Conservation (phyloP, 169 alveolate species). For the Sarcocystis neurona region DNA sequence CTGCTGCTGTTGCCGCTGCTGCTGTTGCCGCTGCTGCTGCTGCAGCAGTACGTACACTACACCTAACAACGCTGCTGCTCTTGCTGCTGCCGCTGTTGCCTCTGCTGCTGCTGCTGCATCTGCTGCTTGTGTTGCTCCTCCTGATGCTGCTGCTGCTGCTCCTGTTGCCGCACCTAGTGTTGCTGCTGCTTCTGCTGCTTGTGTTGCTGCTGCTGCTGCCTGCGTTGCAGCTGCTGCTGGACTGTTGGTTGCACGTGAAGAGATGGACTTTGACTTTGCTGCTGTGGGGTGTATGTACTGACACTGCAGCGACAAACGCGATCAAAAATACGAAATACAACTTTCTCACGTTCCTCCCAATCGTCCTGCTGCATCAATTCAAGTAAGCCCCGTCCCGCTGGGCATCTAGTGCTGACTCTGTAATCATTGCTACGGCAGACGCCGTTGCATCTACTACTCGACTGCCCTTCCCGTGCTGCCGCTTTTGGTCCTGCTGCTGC, state of each 20-base stretch:
- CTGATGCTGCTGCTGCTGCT: too few relatives aligned
- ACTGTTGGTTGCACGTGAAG: too few relatives aligned
- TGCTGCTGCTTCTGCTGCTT: background rate
- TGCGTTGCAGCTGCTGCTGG: too few relatives aligned
- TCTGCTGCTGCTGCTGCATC: too few relatives aligned
- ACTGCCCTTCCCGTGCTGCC: background rate
- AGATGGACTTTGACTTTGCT: background rate
- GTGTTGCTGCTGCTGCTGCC: background rate
- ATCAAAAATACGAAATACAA: constrained; percentile 80
- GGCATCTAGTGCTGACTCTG: background rate
- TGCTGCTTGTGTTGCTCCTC: too few relatives aligned
- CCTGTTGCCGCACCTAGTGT: too few relatives aligned
- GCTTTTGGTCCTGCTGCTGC: background rate
- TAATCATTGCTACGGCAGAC: background rate
- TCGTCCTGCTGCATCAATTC: constrained; percentile 91
- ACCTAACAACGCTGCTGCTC: too few relatives aligned
- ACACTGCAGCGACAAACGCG: constrained; percentile 23
- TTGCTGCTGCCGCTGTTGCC: too few relatives aligned
- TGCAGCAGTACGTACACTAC: too few relatives aligned
- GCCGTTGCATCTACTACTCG: background rate
- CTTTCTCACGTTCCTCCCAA: constrained; percentile 87
- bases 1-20: too few relatives aligned
- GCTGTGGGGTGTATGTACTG: background rate
- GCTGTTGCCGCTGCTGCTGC: too few relatives aligned
- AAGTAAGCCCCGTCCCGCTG: too few relatives aligned